Evolutionary conservation across 768 basidiomycete genomes (phyloP).

Genomic region (Xerocomellus intermedius): DNA sequence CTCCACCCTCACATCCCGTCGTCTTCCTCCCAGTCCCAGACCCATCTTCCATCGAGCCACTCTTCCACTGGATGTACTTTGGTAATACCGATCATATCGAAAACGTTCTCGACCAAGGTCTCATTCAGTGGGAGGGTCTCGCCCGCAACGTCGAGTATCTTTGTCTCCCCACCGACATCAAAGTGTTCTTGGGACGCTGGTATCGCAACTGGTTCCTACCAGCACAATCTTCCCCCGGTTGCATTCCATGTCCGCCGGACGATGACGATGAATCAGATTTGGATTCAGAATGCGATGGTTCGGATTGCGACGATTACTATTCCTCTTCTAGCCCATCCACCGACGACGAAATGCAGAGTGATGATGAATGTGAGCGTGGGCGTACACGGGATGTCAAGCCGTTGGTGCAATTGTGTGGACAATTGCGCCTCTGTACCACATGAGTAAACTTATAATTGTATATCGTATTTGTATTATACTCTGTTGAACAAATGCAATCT

Average conservation of each 20-base stretch:
- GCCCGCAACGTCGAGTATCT: constrained; percentile 90
- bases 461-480: not conserved
- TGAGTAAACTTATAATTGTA: not conserved
- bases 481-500: not conserved
- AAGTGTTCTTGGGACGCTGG: constrained; percentile 74
- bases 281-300: constrained; percentile 27
- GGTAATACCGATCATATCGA: constrained; percentile 66
- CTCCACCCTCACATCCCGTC: constrained; percentile 58
- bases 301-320: constrained; percentile 18
- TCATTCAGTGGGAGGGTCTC: constrained; percentile 81
- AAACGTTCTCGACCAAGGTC: constrained; percentile 59
- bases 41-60: constrained; percentile 64
- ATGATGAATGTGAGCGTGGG: constrained; percentile 40
- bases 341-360: constrained; percentile 38
- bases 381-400: constrained; percentile 42
- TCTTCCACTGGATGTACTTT: constrained; percentile 83
- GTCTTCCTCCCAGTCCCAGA: constrained; percentile 77
- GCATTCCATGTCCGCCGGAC: constrained; percentile 25
- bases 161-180: constrained; percentile 71
- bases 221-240: constrained; percentile 22
- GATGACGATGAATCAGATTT: constrained; percentile 38
- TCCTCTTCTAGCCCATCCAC: constrained; percentile 37
- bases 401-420: constrained; percentile 33
- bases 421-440: constrained; percentile 20
- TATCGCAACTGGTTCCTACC: constrained; percentile 62